Conservation (phyloP, 2,329 filamentous ascomycete species). For the Magnaporthiopsis incrustans region DNA sequence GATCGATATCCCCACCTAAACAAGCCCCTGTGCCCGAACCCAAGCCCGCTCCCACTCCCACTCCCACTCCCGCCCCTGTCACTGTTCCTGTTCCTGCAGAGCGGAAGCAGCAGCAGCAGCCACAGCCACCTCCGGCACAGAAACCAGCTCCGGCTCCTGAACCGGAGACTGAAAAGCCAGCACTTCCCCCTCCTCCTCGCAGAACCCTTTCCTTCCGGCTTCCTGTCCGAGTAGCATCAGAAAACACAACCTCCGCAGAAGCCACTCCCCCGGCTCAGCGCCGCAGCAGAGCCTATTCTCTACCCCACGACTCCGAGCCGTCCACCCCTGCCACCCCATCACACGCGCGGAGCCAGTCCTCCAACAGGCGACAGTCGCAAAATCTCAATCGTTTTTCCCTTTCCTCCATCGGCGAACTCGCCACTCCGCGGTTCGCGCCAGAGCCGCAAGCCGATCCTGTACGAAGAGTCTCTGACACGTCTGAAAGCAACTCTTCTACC, state of each 20-base stretch:
- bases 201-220: not conserved
- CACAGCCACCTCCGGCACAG: not conserved
- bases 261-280: too few relatives aligned
- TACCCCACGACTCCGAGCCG: not conserved
- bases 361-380: not conserved
- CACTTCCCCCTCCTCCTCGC: not conserved
- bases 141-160: not conserved
- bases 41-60: not conserved
- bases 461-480: not conserved
- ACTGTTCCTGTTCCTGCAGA: not conserved
- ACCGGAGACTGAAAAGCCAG: not conserved
- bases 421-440: slow-evolving; percentile 1
- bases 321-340: not conserved
- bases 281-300: not conserved
- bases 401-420: slow-evolving; percentile 6
- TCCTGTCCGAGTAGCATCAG: not conserved
- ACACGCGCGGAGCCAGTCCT: not conserved
- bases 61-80: not conserved
- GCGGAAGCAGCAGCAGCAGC: not conserved
- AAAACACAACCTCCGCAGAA: not conserved
- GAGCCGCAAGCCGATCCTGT: not conserved
- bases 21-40: not conserved
- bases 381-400: slow-evolving; percentile 3
- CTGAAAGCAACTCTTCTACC: slow-evolving; percentile 1
- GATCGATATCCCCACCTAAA: too few relatives aligned